Evolutionary conservation across 495 filamentous ascomycete genomes (phyloP).

Genomic region (Amphirosellinia nigrospora): DNA sequence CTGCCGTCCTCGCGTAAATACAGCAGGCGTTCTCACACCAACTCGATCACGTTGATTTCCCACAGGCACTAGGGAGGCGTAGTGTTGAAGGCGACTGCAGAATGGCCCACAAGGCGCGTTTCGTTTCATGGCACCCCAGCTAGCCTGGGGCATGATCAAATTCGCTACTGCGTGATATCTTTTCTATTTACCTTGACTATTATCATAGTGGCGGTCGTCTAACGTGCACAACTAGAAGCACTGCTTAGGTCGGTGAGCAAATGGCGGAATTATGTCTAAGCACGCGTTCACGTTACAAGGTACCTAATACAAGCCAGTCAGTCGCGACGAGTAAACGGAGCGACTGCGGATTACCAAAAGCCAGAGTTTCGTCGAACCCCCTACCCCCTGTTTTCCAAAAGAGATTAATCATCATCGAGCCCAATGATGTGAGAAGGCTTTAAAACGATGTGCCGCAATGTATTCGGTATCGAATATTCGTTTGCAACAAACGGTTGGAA

Average conservation of each 20-base stretch:
- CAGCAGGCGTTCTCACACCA: not conserved
- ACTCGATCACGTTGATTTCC: slow-evolving; percentile 4
- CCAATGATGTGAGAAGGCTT: not conserved
- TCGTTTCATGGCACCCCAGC: slow-evolving; percentile 6
- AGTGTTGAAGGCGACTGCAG: slow-evolving; percentile 13
- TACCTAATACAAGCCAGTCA: not conserved
- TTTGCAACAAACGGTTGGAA: slow-evolving; percentile 1
- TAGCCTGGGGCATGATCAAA: slow-evolving; percentile 3
- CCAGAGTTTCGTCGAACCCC: not conserved
- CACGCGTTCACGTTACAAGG: not conserved
- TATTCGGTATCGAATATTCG: not conserved
- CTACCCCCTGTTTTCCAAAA: not conserved
- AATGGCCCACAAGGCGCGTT: slow-evolving; percentile 23
- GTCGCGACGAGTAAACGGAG: not conserved
- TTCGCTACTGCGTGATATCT: slow-evolving; percentile 16
- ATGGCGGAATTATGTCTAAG: not conserved
- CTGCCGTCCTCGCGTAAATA: slow-evolving; percentile 8
- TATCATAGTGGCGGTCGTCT: slow-evolving; percentile 11
- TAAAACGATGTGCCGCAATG: not conserved
- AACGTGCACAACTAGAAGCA: not conserved
- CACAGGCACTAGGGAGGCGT: not conserved
- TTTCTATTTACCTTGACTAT: not conserved
- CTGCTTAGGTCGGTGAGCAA: slow-evolving; percentile 12
- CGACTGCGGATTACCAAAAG: not conserved
- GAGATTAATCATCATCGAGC: not conserved